Base-by-base conservation (phyloP, 1,284 basidiomycete species). In the Athelia psychrophila region DNA sequence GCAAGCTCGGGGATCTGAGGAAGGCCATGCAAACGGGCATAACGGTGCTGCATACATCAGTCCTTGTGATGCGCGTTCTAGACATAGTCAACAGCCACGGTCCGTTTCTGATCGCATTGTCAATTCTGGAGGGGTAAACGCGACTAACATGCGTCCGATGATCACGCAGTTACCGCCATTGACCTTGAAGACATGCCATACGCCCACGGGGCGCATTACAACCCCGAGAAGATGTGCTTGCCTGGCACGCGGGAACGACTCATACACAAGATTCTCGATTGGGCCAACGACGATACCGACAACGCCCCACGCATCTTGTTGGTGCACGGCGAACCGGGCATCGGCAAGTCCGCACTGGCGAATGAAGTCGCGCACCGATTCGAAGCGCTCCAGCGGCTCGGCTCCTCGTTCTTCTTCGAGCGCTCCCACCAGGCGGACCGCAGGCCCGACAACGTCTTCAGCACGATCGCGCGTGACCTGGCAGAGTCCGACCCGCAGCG, bases 391-490 rank as follows among this genome's bases (percentile, higher is more conserved):
- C 16, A 42, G 38, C 38, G 38, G 6, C 38, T 42, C n/a, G 38
- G 38, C 6, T n/a, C 38, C 6, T 42, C 38, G 9, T 42, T 42
- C 38, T 42, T n/a, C 20, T 42, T 42, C n/a, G 38, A 42, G 9
- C 38, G 38, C 20, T n/a, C 38, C 9, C 38, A 42, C n/a, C 38
- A 42, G 38, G 38, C 38, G 20, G 38, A 22, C 38, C 38, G 38
- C n/a, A 42, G 38, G 38, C 38, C 20, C n/a, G 38, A 42, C n/a
- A 8, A 22, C 9, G 8, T 42, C 6, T 42, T 42, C 38, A 42
- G n/a, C 2, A 59, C 59, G 9, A 48, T 62, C 24, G 53, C 57
- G 6, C 52, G 54, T 42, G 45, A 58, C 35, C 57, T 63, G 2
- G 54, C 51, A 13, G 23, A 20, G 10, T 60, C 55, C 36, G 56